Base-by-base conservation (phyloP, 2,329 filamentous ascomycete genomes). In the Hypoxylon sp. region DNA sequence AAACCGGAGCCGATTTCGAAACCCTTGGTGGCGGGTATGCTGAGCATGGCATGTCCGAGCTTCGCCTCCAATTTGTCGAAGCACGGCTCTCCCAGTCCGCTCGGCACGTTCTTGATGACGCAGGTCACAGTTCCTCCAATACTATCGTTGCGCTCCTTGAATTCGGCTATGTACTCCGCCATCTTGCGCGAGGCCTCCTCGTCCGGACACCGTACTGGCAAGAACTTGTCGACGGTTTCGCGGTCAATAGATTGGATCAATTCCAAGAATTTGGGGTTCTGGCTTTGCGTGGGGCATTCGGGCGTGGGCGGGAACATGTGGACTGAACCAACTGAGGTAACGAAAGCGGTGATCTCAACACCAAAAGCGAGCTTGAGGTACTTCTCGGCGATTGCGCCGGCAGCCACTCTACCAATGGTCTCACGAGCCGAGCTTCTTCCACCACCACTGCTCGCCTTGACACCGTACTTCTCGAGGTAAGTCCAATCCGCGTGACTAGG, bases 1-100 rank as follows among this genome's bases (percentile, higher is more conserved):
- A 98, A 98, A 11, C 96, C 96, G 58, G 93, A 97, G 60, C 96
- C 96, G 72, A 98, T 91, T 79, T 98, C 95, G 77, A 98, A 98
- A 60, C 92, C 95, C 83, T 98, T 99, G 38, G 92, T 95, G 2
- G 96, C 94, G 4, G 96, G 96, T 75, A 98, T 97, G 78, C 90
- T 93, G 70, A 98, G 87, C 93, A 99, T 98, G 53, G 93, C 96
- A 77, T 98, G 95, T 25, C 89, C 94, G 50, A 99, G 89, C 78
- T 88, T 89, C 6, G 96, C 96, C 84, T 99, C 94, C 48, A 98
- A 86, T 84, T 98, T 98, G 81, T 97, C 93, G 80, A 99, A 98
- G 80, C 89, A 92, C 0, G 95, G 96, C 85, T 98, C 96, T 65
- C 96, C 96, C 2, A 98, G 87, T 0, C 95, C 95, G 43, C 89